phyloP scores from a whole-genome alignment of 257 asterid species.

The Echium plantagineum region DNA sequence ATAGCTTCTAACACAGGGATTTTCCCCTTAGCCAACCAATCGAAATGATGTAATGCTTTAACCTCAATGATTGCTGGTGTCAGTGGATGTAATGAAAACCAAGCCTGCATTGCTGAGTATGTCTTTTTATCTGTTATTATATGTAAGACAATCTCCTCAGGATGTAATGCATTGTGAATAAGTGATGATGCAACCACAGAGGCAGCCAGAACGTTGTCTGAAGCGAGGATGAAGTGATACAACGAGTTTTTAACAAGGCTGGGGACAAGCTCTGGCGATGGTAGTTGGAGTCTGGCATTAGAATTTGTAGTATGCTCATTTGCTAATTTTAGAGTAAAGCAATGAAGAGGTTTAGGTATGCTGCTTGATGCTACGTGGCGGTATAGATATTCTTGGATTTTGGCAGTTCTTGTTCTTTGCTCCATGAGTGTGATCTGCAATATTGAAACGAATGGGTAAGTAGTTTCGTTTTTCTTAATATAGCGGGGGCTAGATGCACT shows the following conservation, averaged over 20 bases:
- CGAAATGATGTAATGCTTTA: slow-evolving; percentile 82
- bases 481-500: too few relatives aligned
- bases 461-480: too few relatives aligned
- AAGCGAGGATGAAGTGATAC: slow-evolving; percentile 81
- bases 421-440: slow-evolving; percentile 64
- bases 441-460: too few relatives aligned
- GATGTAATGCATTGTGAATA: slow-evolving; percentile 52
- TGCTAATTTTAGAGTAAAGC: slow-evolving; percentile 74
- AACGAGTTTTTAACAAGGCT: slow-evolving; percentile 71
- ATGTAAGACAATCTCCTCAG: slow-evolving; percentile 60
- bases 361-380: slow-evolving; percentile 98
- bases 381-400: slow-evolving; percentile 85
- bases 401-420: slow-evolving; percentile 80
- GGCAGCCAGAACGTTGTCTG: slow-evolving; percentile 91
- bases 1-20: slow-evolving; percentile 93
- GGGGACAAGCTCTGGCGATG: slow-evolving; percentile 76
- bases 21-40: slow-evolving; percentile 87
- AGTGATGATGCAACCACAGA: slow-evolving; percentile 91
- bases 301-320: slow-evolving; percentile 80
- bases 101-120: slow-evolving; percentile 88
- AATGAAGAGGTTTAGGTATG: slow-evolving; percentile 90
- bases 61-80: slow-evolving; percentile 79
- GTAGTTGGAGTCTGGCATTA: slow-evolving; percentile 87
- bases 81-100: slow-evolving; percentile 81
- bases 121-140: slow-evolving; percentile 83